Conservation (phyloP, 2,329 filamentous ascomycete genomes). For the Cladosporium sp. region DNA sequence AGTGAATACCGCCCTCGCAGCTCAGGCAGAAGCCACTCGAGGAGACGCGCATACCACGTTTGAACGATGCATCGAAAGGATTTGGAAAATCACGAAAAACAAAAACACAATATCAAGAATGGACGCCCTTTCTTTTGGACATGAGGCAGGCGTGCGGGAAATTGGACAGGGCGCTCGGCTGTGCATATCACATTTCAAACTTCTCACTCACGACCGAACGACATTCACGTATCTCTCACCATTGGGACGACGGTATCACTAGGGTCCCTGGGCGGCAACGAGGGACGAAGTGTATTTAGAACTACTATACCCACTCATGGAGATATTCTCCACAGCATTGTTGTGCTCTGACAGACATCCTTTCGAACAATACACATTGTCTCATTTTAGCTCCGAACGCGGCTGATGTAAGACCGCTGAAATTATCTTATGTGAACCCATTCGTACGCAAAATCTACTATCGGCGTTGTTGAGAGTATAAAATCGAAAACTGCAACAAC, state of each 20-base stretch:
- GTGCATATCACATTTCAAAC: not conserved
- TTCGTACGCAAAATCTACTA: not conserved
- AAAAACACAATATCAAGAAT: not conserved
- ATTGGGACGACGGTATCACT: not conserved
- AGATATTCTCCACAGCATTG: not conserved
- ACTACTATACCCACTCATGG: not conserved
- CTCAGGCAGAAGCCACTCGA: conserved; percentile 6
- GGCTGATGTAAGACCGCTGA: not conserved
- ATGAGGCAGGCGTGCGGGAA: not conserved
- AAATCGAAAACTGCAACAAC: not conserved
- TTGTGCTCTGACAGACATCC: not conserved
- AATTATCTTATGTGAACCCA: not conserved
- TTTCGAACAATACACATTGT: too few relatives aligned
- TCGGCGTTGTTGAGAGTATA: not conserved
- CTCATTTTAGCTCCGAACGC: not conserved
- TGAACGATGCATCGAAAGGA: not conserved
- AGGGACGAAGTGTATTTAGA: conserved; percentile 2
- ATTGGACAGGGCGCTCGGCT: not conserved
- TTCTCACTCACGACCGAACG: not conserved
- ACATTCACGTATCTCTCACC: not conserved
- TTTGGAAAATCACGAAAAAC: not conserved
- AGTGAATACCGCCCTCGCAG: conserved; percentile 16
- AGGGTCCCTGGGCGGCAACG: not conserved
- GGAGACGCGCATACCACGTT: conserved; percentile 13
- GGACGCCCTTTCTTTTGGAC: not conserved